These are phyloP conservation scores for Acaromyces ingoldii DNA, from an alignment of 1,284 basidiomycete genomes.

Conservation along the genomic window DNA sequence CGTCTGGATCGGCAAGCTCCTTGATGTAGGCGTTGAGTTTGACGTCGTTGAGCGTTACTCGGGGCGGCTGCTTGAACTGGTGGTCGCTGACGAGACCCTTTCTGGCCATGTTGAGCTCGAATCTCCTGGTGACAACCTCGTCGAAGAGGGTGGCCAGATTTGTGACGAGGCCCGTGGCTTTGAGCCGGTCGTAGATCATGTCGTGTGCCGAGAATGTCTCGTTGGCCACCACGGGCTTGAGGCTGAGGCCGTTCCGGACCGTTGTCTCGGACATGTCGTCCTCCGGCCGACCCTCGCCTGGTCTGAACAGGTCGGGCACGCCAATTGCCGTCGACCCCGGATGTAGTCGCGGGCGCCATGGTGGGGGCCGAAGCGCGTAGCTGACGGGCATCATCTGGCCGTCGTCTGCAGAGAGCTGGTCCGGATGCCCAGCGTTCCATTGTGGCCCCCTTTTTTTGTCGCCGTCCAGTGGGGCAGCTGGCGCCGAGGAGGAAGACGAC, in stretches of 20 bases:
- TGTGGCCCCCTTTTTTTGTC: no score
- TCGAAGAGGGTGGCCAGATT: conserved; percentile 27
- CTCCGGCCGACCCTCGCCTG: conserved; percentile 67
- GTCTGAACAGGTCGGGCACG: conserved; percentile 68
- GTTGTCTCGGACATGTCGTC: conserved; percentile 71
- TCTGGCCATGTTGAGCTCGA: conserved; percentile 12
- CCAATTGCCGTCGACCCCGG: conserved; percentile 16
- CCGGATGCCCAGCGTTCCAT: no score
- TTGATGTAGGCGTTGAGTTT: conserved; percentile 83
- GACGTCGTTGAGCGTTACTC: conserved; percentile 83
- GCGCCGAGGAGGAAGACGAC: no score
- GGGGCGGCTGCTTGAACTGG: conserved; percentile 24
- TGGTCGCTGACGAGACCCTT: conserved; percentile 10
- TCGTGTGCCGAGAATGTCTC: conserved; percentile 60
- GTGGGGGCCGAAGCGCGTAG: conserved; percentile 30
- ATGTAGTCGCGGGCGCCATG: conserved; percentile 42
- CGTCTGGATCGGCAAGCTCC: conserved; percentile 80
- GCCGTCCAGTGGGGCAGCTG: no score
- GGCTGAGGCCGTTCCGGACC: conserved; percentile 71
- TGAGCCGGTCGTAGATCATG: conserved; percentile 56
- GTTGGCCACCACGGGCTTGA: conserved; percentile 52
- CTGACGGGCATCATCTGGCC: no score
- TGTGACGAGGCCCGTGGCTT: conserved; percentile 23
- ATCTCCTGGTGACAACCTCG: conserved; percentile 25
- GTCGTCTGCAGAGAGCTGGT: no score